phyloP scores from a whole-genome alignment of 78 protist species.

The Polysphondylium violaceum region DNA sequence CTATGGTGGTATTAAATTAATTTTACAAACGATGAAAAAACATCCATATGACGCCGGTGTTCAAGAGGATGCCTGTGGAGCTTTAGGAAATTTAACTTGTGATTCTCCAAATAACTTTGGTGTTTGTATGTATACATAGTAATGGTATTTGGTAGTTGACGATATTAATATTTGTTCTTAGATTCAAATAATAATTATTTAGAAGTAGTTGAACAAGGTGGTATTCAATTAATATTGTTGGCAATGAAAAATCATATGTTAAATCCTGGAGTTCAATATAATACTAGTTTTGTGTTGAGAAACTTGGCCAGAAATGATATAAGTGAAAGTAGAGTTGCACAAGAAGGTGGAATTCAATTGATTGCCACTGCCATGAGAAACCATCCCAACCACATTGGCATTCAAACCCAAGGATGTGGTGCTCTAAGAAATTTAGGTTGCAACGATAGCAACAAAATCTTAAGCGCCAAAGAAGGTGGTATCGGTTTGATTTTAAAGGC shows the following conservation, averaged over 20 bases:
- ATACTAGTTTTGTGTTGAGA: conserved; percentile 62
- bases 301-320: conserved; percentile 65
- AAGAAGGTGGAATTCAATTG: conserved; percentile 66
- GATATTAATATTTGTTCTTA: background rate
- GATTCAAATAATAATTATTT: conserved; percentile 57
- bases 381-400: conserved; percentile 72
- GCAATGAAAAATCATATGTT: conserved; percentile 62
- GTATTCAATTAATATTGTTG: conserved; percentile 37
- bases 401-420: conserved; percentile 79
- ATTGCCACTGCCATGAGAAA: conserved; percentile 70
- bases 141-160: too few relatives aligned
- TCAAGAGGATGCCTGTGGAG: conserved; percentile 81
- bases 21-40: conserved; percentile 48
- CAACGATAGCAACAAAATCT: conserved; percentile 41
- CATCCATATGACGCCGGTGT: conserved; percentile 66
- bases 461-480: conserved; percentile 63
- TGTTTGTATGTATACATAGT: too few relatives aligned
- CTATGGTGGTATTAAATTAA: conserved; percentile 58
- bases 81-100: conserved; percentile 59
- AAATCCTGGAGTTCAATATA: conserved; percentile 72
- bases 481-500: conserved; percentile 30
- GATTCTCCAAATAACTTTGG: conserved; percentile 58
- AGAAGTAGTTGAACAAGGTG: conserved; percentile 58
- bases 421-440: conserved; percentile 69
- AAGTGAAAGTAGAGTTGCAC: conserved; percentile 45